Evolutionary conservation across 1,139 yeast genomes (phyloP), one percentile per base, ranked within the genome.

Genomic region (Protomyces lactucae-debilis): DNA sequence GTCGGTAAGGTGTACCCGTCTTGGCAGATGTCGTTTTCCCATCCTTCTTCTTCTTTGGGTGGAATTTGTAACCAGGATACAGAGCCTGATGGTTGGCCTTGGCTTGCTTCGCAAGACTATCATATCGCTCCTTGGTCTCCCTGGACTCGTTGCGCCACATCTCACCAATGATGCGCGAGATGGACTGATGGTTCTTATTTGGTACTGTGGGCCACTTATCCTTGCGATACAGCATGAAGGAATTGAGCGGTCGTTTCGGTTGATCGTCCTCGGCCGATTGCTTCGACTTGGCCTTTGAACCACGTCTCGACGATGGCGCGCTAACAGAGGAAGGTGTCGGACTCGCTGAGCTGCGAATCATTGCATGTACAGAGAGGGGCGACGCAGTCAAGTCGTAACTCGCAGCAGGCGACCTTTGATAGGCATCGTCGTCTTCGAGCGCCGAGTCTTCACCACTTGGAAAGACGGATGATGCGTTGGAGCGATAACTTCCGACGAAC

Each of bases 161-260:
- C 53, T 78, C 74, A 0, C 83, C 79, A 37, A 80, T 78, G 55
- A 79, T 77, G 64, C 79, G 80, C 9, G 79, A 75, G 59, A 78
- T 74, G 64, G 74, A 70, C 68, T 78, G 80, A 61, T 78, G 80
- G 66, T 78, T 77, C 48, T 77, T 71, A 40, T 76, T 74, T 45
- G 77, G 68, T 8, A 66, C 57, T 21, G 53, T 60, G n/a, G 53
- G 52, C 43, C 63, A 66, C 57, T 65, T 60, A 53, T 66, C 68
- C 12, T 66, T 64, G 21, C 83, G 75, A 69, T 81, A 81, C 16
- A 81, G 74, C 83, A 81, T 80, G 69, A 80, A 81, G 37, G 82
- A 78, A 72, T 81, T 81, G 65, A 80, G 73, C 0, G 83, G 83
- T 40, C 84, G 76, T 69, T 80, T 80, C 66, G 80, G 75, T 16